Base-by-base conservation (phyloP, 306 rosid species). In the Inga laurina region DNA sequence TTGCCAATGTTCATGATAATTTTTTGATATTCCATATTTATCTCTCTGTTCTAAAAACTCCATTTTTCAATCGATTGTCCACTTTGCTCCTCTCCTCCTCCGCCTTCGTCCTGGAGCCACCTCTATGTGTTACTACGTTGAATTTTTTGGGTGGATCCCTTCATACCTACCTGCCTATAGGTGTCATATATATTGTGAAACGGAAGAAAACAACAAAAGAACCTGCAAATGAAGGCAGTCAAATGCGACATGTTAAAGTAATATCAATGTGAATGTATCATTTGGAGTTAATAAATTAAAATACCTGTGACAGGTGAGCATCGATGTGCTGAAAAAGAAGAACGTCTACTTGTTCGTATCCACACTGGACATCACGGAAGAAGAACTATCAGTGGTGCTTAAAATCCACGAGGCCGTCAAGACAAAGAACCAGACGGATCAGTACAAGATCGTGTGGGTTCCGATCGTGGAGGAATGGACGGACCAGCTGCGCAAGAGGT, bases 371-470 rank as follows among this genome's bases (percentile, higher is more conserved):
- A 82, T 94, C 24, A 72, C 92, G 0, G 84, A 90, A 0, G 82
- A 86, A 8, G 97, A 92, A 39, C 78, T 92, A 27, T 43, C 59
- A 0, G 54, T 78, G 18, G 65, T 94, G 4, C 66, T 59, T 32
- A 78, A 86, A 8, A 67, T 92, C 13, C 66, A 92, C 52, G 91
- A 91, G 4, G 5, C 15, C 2, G 87, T 79, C 5, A 90, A 86
- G 80, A 84, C 61, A 0, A 80, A 84, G 0, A 67, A 81, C 1
- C 75, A 81, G 11, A 80, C 83, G 0, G 72, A 81, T 0, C 75
- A 81, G 7, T 86, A 88, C 43, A 88, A 85, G 78, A 92, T 94
- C 56, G 88, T 94, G 11, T 94, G 98, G 97, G 44, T 92, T 43
- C 97, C 95, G 0, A 72, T 90, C 10, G 94, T 94, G 21, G 95